A percentile compares a stretch with the other conserved stretches of the same genome.
Evolutionary conservation across 2,329 filamentous ascomycete species (phyloP).

Genomic region (Pseudogymnoascus pannorum): DNA sequence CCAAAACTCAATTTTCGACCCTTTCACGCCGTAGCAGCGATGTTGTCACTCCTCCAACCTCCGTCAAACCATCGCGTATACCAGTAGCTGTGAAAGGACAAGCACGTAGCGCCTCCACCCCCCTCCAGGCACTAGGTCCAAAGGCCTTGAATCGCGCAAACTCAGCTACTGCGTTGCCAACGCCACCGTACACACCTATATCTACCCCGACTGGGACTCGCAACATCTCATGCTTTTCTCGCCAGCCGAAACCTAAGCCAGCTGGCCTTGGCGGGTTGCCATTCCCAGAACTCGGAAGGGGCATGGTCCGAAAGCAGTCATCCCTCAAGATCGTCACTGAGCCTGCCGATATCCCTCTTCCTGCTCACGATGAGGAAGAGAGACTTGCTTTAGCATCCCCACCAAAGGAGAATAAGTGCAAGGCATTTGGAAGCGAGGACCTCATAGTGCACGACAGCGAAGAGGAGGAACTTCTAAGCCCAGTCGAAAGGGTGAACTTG

Average conservation of each 20-base stretch:
- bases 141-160: constrained; percentile 20
- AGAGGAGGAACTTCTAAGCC: constrained; percentile 26
- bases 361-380: constrained; percentile 17
- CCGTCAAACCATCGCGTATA: constrained; percentile 21
- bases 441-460: constrained; percentile 44
- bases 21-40: constrained; percentile 12
- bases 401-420: constrained; percentile 13
- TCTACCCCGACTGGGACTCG: background rate
- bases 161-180: constrained; percentile 12
- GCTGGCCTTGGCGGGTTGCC: constrained; percentile 17
- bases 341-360: constrained; percentile 32
- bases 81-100: constrained; percentile 24
- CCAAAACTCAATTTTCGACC: constrained; percentile 8
- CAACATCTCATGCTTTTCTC: background rate
- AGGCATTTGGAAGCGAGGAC: constrained; percentile 41
- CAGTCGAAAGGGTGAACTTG: constrained; percentile 8
- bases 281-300: constrained; percentile 22
- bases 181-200: constrained; percentile 23
- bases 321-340: constrained; percentile 25
- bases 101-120: constrained; percentile 19
- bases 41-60: constrained; percentile 18
- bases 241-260: constrained; percentile 2
- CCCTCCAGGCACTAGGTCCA: constrained; percentile 27
- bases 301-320: background rate
- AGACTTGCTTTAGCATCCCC: constrained; percentile 18